Evolutionary conservation across 805 yeast genomes (phyloP).

Genomic region (Yarrowia osloensis): DNA sequence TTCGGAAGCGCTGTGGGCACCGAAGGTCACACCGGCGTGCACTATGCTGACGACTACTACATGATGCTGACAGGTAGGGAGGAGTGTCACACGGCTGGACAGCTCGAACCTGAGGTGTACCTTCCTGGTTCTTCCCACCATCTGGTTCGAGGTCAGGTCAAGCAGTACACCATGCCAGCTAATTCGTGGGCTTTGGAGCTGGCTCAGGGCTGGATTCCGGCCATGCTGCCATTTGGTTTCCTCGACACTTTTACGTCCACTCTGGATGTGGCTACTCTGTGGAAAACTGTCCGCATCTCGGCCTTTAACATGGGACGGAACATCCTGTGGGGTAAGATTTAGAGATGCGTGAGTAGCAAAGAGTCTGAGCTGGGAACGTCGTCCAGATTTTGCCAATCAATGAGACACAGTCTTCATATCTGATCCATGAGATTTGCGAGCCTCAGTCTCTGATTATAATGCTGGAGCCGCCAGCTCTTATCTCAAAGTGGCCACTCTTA

Average conservation of each 20-base stretch:
- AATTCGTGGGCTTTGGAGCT: conserved; percentile 88
- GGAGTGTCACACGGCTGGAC: conserved; percentile 66
- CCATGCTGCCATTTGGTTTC: conserved; percentile 96
- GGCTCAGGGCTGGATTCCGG: conserved; percentile 99
- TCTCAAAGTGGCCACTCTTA: no score
- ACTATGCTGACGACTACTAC: conserved; percentile 96
- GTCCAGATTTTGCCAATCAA: no score
- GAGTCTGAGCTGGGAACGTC: no score
- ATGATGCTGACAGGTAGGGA: conserved; percentile 83
- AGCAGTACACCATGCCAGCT: conserved; percentile 83
- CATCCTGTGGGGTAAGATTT: conserved; percentile 70
- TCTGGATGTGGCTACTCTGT: conserved; percentile 69
- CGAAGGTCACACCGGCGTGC: conserved; percentile 96
- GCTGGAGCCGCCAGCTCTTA: no score
- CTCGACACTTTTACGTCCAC: conserved; percentile 79
- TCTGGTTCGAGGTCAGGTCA: conserved; percentile 66
- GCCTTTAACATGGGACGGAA: conserved; percentile 76
- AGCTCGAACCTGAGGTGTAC: conserved; percentile 66
- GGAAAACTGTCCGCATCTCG: conserved; percentile 69
- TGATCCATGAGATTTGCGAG: no score
- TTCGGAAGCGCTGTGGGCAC: conserved; percentile 94
- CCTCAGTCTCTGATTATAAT: no score
- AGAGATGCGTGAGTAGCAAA: no score
- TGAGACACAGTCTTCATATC: no score
- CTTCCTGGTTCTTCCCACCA: conserved; percentile 89